phyloP scores from a whole-genome alignment of 1,139 yeast genomes.

The Suhomyces guaymorum region DNA sequence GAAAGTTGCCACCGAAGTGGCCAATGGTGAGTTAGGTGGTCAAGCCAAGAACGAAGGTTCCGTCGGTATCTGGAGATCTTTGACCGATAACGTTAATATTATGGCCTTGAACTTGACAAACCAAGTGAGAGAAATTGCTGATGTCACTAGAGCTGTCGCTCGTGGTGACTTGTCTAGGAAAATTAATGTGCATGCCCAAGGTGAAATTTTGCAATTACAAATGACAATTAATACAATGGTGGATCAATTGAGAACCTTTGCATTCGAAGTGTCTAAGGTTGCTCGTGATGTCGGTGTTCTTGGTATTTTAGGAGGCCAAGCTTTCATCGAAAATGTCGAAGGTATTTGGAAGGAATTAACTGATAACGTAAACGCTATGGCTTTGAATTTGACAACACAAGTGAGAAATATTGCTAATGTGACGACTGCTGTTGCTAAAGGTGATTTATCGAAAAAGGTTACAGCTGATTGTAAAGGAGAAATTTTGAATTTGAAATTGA shows the following conservation, averaged over 20 bases:
- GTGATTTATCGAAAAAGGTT: constrained; percentile 81
- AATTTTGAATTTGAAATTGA: constrained; percentile 74
- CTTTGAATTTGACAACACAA: constrained; percentile 80
- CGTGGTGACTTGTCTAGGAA: constrained; percentile 75
- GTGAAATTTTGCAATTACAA: constrained; percentile 75
- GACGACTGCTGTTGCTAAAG: constrained; percentile 90
- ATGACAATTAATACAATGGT: constrained; percentile 85
- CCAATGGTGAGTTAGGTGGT: constrained; percentile 87
- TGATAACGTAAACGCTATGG: constrained; percentile 91
- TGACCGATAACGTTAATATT: constrained; percentile 81
- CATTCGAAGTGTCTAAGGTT: constrained; percentile 83
- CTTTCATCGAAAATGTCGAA: constrained; percentile 77
- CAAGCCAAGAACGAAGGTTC: constrained; percentile 83
- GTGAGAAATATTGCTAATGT: constrained; percentile 89
- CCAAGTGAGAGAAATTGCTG: constrained; percentile 84
- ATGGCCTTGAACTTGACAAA: constrained; percentile 86
- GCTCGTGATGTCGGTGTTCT: constrained; percentile 90
- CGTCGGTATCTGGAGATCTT: constrained; percentile 82
- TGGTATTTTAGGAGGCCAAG: constrained; percentile 87
- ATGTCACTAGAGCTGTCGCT: constrained; percentile 83
- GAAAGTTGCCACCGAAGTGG: constrained; percentile 84
- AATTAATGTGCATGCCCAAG: constrained; percentile 82
- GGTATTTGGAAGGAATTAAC: constrained; percentile 91
- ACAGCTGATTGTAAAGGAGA: constrained; percentile 91
- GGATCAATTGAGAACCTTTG: constrained; percentile 83